These are phyloP conservation scores for Umbilicaria muhlenbergii DNA, from an alignment of 495 filamentous ascomycete genomes.

Conservation along the genomic window DNA sequence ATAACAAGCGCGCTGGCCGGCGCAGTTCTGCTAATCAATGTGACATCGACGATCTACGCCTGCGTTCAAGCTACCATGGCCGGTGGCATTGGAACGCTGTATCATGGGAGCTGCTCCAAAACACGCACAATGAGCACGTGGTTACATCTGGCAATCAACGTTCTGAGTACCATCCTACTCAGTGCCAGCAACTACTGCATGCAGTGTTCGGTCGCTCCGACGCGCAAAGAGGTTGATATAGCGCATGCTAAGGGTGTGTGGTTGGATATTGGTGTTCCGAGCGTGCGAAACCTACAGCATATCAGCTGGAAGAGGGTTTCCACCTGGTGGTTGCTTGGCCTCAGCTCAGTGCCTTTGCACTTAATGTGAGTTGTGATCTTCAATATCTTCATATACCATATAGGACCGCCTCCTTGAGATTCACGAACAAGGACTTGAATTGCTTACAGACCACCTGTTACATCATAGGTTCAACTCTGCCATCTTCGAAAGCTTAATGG, in stretches of 20 bases:
- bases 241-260: constrained; percentile 30
- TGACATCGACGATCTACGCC: constrained; percentile 3
- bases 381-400: neutral
- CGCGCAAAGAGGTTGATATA: constrained; percentile 30
- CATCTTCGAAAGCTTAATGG: constrained; percentile 23
- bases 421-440: neutral
- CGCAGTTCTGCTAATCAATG: constrained; percentile 3
- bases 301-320: constrained; percentile 22
- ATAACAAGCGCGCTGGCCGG: neutral
- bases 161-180: constrained; percentile 22
- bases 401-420: neutral
- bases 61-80: neutral
- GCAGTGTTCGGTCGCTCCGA: constrained; percentile 36
- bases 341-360: constrained; percentile 21
- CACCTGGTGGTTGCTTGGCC: constrained; percentile 20
- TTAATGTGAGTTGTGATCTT: constrained; percentile 12
- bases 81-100: constrained; percentile 3
- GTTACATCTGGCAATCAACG: constrained; percentile 20
- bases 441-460: neutral
- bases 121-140: constrained; percentile 8
- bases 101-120: constrained; percentile 8
- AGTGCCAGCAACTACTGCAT: constrained; percentile 23
- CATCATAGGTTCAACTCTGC: constrained; percentile 24
- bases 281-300: constrained; percentile 27
- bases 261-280: constrained; percentile 38